Base-by-base conservation (phyloP, 805 yeast species). In the Pichia cabralensis region DNA sequence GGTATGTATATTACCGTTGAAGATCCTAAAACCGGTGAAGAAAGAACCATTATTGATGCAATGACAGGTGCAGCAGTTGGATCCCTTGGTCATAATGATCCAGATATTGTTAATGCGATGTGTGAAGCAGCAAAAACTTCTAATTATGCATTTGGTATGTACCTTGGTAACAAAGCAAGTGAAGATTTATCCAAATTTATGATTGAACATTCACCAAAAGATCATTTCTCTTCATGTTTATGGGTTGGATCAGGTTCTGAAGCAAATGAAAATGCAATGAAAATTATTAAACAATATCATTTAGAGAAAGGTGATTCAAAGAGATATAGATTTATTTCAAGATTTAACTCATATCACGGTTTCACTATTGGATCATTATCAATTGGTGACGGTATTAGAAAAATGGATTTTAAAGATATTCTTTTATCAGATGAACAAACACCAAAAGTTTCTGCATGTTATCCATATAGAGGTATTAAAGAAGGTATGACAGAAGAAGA, bases 211-310 rank as follows among this genome's bases (percentile, higher is more conserved):
- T 60, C 67, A 13, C 65, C 69, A 35, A 45, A 55, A 26, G 58
- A 53, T 27, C 63, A 56, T 8, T 64, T 63, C 39, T 43, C 53
- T 3, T 55, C 65, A 18, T 69, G 65, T 11, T 39, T 62, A 30
- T 58, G 82, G 41, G 69, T 74, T 43, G 79, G 79, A 46, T 72
- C 83, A 2, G 94, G 94, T 34, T 68, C 86, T 15, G 89, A 80
- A 54, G 84, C 89, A 30, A 80, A 80, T 48, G 89, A 80, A 51
- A 84, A 83, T 22, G 86, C 86, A 4, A 55, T 80, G 48, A 80
- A 80, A 53, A 78, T 80, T 49, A 80, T 80, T 18, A 56, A 60
- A 43, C 72, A 67, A 47, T 67, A 67, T 44, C 62, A 56, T 41
- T 45, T 60, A 31, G 73, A 67, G 47, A 59, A 52, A 17, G 66